Percentiles rank a stretch among this genome's conserved stretches.
Evolutionary conservation across 2,329 filamentous ascomycete species (phyloP).

Genomic region (Magnaporthales sp.): DNA sequence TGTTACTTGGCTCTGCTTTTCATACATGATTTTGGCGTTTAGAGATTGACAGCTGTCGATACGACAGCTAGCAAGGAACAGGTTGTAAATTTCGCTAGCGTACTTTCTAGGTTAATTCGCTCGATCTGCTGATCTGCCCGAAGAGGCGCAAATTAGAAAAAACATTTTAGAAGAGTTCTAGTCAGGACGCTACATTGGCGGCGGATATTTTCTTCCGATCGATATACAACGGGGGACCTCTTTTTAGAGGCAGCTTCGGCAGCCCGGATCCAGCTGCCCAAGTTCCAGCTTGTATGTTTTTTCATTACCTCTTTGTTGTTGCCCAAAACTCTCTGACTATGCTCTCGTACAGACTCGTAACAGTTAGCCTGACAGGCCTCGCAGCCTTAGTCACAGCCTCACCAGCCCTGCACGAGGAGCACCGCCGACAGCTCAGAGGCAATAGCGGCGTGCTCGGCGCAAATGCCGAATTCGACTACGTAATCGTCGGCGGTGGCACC

Average conservation of each 20-base stretch:
- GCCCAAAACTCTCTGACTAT: not conserved
- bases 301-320: not conserved
- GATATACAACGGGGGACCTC: no score
- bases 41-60: not conserved
- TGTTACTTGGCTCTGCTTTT: not conserved
- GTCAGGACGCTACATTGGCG: not conserved
- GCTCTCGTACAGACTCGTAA: not conserved
- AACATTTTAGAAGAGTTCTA: not conserved
- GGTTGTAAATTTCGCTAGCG: not conserved
- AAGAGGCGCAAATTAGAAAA: not conserved
- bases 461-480: not conserved
- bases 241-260: not conserved
- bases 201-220: not conserved
- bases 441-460: no score
- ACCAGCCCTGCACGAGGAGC: not conserved
- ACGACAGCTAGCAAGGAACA: not conserved
- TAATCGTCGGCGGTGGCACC: conserved; percentile 27
- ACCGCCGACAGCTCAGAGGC: not conserved
- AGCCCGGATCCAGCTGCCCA: not conserved
- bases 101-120: not conserved
- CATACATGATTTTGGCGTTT: not conserved
- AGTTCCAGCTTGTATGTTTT: not conserved
- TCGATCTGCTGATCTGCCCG: not conserved
- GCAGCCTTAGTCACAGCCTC: not conserved
- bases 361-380: not conserved